Base-by-base conservation (phyloP, 2,329 filamentous ascomycete species). In the Xylaria polymorpha region DNA sequence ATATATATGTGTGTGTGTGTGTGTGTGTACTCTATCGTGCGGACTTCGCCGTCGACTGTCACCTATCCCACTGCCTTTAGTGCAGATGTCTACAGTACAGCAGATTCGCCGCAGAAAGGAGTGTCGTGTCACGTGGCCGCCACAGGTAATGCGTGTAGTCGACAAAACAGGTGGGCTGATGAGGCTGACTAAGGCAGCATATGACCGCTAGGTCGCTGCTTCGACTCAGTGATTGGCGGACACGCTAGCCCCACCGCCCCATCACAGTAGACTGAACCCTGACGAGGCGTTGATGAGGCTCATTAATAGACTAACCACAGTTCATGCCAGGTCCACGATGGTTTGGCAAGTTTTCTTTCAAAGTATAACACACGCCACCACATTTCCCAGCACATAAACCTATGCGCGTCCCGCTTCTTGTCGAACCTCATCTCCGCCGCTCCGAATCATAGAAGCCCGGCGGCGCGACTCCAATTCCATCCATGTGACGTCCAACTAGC, bases 401-500 rank as follows among this genome's bases (percentile, higher is more conserved):
- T 9, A n/a, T 8, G 18, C 50, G 15, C 8, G 29, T 20, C 29
- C 10, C 32, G n/a, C 46, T 20, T 25, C 22, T 29, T 50, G 6
- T 15, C 20, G 6, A 6, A 5, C 46, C 15, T 4, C 14, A 8
- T 7, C 1, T 14, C 25, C 25, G 50, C 18, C n/a, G 15, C 50
- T n/a, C 46, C 50, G 7, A 10, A n/a, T 9, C 50, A 32, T n/a
- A 18, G 10, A 56, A 56, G 10, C 29, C 10, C 43, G 14, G 2
- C 60, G 10, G 60, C 59, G 2, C 29, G 14, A 41, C 55, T 56
- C 10, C 32, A 56, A 32, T 39, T 7, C 41, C 29, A 65, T 65
- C 35, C 29, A 69, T 61, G 64, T 53, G 51, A 68, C 62, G 57
- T 25, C 43, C 46, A 25, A 20, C 44, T 37, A 44, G 32, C 25